phyloP scores from a whole-genome alignment of 192 early-diverging fungal genomes.

The Coemansia sp. region DNA sequence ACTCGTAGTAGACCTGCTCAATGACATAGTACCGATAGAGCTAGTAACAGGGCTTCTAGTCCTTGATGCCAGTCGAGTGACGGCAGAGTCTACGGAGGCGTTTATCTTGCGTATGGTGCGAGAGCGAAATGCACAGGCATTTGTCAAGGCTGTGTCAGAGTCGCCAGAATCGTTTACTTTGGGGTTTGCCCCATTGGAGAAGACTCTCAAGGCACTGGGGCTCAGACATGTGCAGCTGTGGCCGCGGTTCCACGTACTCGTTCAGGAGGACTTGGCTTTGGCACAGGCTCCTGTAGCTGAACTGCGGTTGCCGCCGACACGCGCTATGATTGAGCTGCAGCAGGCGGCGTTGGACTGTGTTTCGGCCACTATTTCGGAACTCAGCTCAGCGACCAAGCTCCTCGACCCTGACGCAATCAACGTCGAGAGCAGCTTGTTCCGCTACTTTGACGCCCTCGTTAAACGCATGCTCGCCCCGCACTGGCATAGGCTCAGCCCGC shows the following conservation, averaged over 20 bases:
- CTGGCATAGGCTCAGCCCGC: conserved; percentile 81
- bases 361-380: conserved; percentile 73
- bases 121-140: conserved; percentile 77
- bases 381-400: conserved; percentile 67
- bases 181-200: conserved; percentile 88
- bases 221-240: conserved; percentile 83
- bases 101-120: conserved; percentile 85
- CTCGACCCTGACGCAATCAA: conserved; percentile 81
- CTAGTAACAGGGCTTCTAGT: conserved; percentile 84
- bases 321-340: conserved; percentile 84
- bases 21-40: conserved; percentile 70
- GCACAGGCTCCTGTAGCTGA: conserved; percentile 69
- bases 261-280: conserved; percentile 58
- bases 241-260: conserved; percentile 65
- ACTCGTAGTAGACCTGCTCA: conserved; percentile 88
- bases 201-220: conserved; percentile 78
- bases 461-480: conserved; percentile 77
- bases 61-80: conserved; percentile 82
- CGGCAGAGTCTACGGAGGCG: conserved; percentile 81
- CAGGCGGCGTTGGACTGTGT: conserved; percentile 84
- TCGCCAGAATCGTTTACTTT: conserved; percentile 75
- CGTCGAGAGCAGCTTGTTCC: conserved; percentile 84
- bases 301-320: conserved; percentile 74
- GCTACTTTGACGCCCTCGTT: conserved; percentile 82
- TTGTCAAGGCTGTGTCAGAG: conserved; percentile 95